Conservation (phyloP, 768 basidiomycete genomes). For the Dendrothele bispora region DNA sequence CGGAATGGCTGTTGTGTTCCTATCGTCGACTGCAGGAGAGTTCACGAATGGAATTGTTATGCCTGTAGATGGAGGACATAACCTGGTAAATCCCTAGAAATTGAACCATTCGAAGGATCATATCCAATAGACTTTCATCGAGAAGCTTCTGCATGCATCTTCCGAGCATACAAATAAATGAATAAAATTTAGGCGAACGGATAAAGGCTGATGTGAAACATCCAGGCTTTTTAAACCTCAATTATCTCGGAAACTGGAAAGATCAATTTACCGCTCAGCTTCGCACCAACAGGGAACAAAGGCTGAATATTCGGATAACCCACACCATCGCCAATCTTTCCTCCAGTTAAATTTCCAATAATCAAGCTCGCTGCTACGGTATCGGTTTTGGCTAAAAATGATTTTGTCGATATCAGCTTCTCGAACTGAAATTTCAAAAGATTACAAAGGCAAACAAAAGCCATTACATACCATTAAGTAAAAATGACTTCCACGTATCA, state of each 20-base stretch:
- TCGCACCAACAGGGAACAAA: conserved; percentile 3
- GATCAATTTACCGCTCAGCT: not conserved
- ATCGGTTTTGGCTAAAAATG: not conserved
- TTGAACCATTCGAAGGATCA: no score
- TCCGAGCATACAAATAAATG: no score
- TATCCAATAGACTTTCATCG: no score
- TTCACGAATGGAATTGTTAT: conserved; percentile 1
- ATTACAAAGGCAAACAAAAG: not conserved
- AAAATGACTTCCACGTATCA: conserved; percentile 5
- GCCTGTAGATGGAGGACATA: conserved; percentile 1
- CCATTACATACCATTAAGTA: conserved; percentile 3
- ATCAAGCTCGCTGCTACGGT: not conserved
- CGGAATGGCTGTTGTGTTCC: no score
- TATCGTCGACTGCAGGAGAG: no score
- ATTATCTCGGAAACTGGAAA: conserved; percentile 3
- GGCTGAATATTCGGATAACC: conserved; percentile 4
- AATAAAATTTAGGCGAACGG: no score
- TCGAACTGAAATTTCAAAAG: not conserved
- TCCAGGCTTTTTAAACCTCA: conserved; percentile 4
- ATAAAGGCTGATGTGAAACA: no score
- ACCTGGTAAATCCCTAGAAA: not conserved
- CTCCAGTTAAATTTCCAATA: not conserved
- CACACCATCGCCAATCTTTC: conserved; percentile 4
- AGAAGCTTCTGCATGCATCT: no score
- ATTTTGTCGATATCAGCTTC: not conserved